A percentile compares a stretch with the other conserved stretches of the same genome.
These are phyloP conservation scores for Exophiala phaeomuriformis DNA, from an alignment of 2,329 filamentous ascomycete genomes.

Conservation along the genomic window DNA sequence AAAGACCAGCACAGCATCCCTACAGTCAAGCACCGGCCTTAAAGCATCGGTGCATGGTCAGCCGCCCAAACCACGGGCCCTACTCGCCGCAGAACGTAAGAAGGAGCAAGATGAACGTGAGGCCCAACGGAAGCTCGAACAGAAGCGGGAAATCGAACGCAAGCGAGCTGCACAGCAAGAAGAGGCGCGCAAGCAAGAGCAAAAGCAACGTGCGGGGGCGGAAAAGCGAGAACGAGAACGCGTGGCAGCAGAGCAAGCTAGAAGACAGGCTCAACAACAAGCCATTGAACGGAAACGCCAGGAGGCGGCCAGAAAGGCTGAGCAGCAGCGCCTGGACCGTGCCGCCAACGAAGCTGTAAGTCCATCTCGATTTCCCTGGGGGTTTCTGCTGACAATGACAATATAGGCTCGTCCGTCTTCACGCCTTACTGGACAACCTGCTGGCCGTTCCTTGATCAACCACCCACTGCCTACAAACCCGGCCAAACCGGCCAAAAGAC, in stretches of 20 bases:
- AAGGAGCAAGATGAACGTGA: constrained; percentile 77
- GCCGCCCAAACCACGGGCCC: constrained; percentile 59
- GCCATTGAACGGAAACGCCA: constrained; percentile 46
- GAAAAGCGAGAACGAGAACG: constrained; percentile 42
- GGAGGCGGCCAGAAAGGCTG: constrained; percentile 41
- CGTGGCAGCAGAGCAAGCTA: constrained; percentile 51
- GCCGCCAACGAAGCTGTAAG: constrained; percentile 30
- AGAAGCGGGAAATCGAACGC: constrained; percentile 72
- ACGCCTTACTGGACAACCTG: constrained; percentile 43
- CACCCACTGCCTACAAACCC: constrained; percentile 54
- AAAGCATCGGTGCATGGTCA: constrained; percentile 59
- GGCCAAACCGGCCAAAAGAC: constrained; percentile 68
- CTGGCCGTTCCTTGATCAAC: constrained; percentile 51
- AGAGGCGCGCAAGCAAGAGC: constrained; percentile 56
- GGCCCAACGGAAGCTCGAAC: constrained; percentile 68
- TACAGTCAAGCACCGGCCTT: constrained; percentile 44
- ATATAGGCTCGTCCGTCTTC: constrained; percentile 42
- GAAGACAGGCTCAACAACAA: constrained; percentile 56
- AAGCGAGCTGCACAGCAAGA: constrained; percentile 59
- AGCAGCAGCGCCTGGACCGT: constrained; percentile 35
- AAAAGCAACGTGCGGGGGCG: constrained; percentile 54
- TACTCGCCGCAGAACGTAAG: constrained; percentile 70
- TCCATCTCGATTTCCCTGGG: background rate
- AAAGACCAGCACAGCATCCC: constrained; percentile 57
- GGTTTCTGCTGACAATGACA: background rate